A percentile compares a stretch with the other conserved stretches of the same genome.
phyloP scores from a whole-genome alignment of 257 asterid genomes.

The Penstemon barbatus region DNA sequence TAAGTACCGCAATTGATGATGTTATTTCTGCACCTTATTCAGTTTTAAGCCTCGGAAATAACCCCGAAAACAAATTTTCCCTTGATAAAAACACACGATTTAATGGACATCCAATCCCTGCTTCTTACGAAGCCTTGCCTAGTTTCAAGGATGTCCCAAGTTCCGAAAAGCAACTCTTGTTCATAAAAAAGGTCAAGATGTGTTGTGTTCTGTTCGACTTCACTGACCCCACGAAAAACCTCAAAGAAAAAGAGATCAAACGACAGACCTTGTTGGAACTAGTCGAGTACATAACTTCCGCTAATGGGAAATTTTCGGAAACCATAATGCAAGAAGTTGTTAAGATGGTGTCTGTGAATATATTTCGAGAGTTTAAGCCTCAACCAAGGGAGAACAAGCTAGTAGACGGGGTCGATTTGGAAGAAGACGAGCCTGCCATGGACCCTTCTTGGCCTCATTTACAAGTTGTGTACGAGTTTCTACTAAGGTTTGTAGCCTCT shows the following conservation, averaged over 20 bases:
- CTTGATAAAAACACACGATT: slow-evolving; percentile 13
- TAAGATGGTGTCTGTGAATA: slow-evolving; percentile 34
- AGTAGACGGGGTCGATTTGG: slow-evolving; percentile 34
- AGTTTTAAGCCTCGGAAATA: slow-evolving; percentile 20
- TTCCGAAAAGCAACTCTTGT: slow-evolving; percentile 34
- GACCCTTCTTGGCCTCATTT: slow-evolving; percentile 44
- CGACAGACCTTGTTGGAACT: slow-evolving; percentile 36
- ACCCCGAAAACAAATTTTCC: slow-evolving; percentile 17
- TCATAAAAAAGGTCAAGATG: slow-evolving; percentile 31
- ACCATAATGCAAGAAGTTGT: slow-evolving; percentile 29
- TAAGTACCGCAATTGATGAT: slow-evolving; percentile 14
- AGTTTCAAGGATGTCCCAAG: slow-evolving; percentile 32
- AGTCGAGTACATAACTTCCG: slow-evolving; percentile 34
- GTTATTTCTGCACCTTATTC: slow-evolving; percentile 35
- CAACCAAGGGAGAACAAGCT: slow-evolving; percentile 37
- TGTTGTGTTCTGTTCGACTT: slow-evolving; percentile 37
- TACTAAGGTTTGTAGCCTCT: slow-evolving; percentile 33
- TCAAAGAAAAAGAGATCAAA: slow-evolving; percentile 42
- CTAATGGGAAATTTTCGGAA: slow-evolving; percentile 36
- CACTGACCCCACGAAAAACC: slow-evolving; percentile 30
- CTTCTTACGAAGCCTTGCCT: slow-evolving; percentile 30
- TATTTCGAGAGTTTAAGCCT: slow-evolving; percentile 39
- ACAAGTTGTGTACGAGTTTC: slow-evolving; percentile 33
- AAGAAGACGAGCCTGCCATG: slow-evolving; percentile 40
- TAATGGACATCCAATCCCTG: slow-evolving; percentile 6